phyloP scores from a whole-genome alignment of 1,284 basidiomycete genomes.

The Schizophyllum amplum region DNA sequence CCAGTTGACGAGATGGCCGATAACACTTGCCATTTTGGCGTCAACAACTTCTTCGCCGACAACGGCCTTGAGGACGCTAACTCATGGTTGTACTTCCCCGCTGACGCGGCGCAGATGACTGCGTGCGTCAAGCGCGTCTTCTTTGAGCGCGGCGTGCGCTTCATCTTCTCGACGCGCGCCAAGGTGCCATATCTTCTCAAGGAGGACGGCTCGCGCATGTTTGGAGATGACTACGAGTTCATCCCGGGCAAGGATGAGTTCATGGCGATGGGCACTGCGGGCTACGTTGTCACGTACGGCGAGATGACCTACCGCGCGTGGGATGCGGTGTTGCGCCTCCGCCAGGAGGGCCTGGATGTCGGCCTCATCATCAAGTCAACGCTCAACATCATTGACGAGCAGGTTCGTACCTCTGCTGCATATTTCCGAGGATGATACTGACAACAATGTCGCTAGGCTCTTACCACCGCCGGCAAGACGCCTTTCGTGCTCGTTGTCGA shows the following conservation, averaged over 20 bases:
- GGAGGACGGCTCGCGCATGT: conserved; percentile 63
- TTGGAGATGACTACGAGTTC: conserved; percentile 67
- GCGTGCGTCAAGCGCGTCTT: conserved; percentile 71
- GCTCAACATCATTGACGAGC: conserved; percentile 75
- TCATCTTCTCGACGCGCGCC: conserved; percentile 80
- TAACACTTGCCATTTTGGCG: conserved; percentile 78
- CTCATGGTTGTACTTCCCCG: conserved; percentile 80
- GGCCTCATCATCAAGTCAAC: conserved; percentile 81
- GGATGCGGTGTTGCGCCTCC: conserved; percentile 70
- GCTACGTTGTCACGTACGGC: conserved; percentile 74
- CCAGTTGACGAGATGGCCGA: conserved; percentile 41
- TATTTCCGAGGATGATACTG: not conserved
- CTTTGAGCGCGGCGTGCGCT: conserved; percentile 73
- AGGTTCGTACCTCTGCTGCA: conserved; percentile 38
- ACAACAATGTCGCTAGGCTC: conserved; percentile 28
- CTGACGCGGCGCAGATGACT: conserved; percentile 73
- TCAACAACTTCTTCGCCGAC: conserved; percentile 83
- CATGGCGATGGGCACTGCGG: conserved; percentile 56
- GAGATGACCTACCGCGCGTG: conserved; percentile 77
- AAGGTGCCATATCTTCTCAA: conserved; percentile 83
- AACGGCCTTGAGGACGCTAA: conserved; percentile 75
- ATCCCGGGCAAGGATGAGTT: conserved; percentile 76
- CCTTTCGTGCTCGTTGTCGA: conserved; percentile 79
- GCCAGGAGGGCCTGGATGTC: conserved; percentile 66
- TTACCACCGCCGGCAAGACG: conserved; percentile 62